A percentile compares a stretch with the other conserved stretches of the same genome.
Conservation (phyloP, 768 basidiomycete species). For the Pluteus cervinus region DNA sequence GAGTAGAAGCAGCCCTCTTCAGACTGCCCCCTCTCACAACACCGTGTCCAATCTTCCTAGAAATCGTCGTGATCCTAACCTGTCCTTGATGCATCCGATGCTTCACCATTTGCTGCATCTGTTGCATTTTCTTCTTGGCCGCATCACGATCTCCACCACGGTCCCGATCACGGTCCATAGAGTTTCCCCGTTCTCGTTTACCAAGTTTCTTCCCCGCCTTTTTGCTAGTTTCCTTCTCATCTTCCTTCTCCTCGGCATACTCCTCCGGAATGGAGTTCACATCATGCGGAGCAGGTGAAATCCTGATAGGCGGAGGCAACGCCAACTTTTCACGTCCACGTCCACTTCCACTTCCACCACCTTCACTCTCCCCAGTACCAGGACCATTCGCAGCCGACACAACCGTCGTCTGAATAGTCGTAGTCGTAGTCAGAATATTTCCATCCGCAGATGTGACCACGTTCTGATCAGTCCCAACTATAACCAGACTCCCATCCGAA, state of each 20-base stretch:
- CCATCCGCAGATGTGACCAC: no score
- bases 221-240: constrained; percentile 7
- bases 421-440: no score
- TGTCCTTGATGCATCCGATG: constrained; percentile 69
- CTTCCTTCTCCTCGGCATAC: constrained; percentile 10
- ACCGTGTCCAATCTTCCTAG: constrained; percentile 69
- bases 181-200: constrained; percentile 11
- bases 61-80: constrained; percentile 68
- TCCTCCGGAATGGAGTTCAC: constrained; percentile 11
- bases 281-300: constrained; percentile 57
- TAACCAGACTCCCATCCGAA: no score
- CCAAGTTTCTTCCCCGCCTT: constrained; percentile 9
- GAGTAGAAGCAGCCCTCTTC: constrained; percentile 60
- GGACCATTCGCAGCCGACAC: no score
- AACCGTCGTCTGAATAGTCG: no score
- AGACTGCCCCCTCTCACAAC: constrained; percentile 51
- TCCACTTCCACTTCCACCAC: no score
- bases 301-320: constrained; percentile 44
- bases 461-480: no score
- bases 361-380: no score
- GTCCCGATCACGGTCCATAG: constrained; percentile 7
- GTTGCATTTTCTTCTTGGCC: constrained; percentile 33
- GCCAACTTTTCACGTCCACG: constrained; percentile 12
- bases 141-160: constrained; percentile 5
- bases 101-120: constrained; percentile 71